Percentiles rank a stretch among this genome's conserved stretches.
phyloP scores from a whole-genome alignment of 495 filamentous ascomycete genomes.

The Polyplosphaeria fusca region DNA sequence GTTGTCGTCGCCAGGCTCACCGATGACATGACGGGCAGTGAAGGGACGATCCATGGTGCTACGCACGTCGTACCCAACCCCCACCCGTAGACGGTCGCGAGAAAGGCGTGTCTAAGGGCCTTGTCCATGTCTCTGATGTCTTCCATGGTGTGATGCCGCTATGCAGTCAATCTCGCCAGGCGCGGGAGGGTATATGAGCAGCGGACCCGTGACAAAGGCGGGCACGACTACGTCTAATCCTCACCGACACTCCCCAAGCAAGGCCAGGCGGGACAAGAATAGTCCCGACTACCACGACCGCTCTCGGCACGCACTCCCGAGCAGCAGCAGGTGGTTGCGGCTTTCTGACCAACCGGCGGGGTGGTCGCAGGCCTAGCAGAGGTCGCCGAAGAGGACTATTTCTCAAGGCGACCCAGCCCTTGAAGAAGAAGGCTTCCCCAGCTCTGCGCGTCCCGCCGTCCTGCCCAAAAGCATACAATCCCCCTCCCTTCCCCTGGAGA shows the following conservation, averaged over 20 bases:
- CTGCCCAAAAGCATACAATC: neutral
- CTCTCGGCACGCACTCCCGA: slow-evolving; percentile 5
- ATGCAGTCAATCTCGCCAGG: too few relatives aligned
- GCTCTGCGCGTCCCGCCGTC: neutral
- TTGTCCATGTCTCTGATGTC: neutral
- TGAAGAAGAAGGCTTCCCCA: neutral
- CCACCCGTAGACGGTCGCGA: neutral
- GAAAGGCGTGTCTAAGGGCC: too few relatives aligned
- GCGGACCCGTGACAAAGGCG: slow-evolving; percentile 7
- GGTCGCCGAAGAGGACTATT: neutral
- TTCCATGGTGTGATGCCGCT: slow-evolving; percentile 1
- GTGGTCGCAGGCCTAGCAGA: neutral
- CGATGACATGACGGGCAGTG: neutral
- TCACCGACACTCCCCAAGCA: slow-evolving; percentile 6
- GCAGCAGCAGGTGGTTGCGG: neutral
- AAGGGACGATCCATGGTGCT: slow-evolving; percentile 1
- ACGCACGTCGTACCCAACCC: neutral
- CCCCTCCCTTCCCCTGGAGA: neutral
- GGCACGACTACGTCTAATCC: slow-evolving; percentile 23
- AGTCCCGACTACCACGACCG: neutral
- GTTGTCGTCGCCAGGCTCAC: neutral
- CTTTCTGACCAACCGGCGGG: slow-evolving; percentile 13
- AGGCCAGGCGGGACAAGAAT: neutral
- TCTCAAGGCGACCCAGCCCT: neutral
- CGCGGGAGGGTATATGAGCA: slow-evolving; percentile 8